These are phyloP conservation scores for Xylaria cubensis DNA, from an alignment of 495 filamentous ascomycete genomes.

Conservation along the genomic window DNA sequence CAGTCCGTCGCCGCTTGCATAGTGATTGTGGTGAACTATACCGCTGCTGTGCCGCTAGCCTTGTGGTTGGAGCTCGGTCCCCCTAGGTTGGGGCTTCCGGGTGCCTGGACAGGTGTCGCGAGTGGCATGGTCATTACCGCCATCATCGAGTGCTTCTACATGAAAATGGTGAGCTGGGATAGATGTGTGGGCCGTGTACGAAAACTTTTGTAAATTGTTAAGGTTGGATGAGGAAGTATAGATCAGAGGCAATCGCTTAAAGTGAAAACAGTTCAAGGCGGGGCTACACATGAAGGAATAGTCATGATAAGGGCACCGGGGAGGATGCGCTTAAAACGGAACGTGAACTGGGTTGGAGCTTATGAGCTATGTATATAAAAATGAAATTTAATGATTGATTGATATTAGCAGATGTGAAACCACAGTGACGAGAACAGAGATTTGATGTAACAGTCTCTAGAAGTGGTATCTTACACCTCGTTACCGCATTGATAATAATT, in stretches of 20 bases:
- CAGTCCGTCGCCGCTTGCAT: constrained; percentile 79
- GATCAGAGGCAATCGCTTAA: background rate
- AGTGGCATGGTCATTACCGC: constrained; percentile 58
- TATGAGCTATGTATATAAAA: constrained; percentile 4
- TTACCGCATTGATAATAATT: background rate
- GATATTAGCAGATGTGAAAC: background rate
- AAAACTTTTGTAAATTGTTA: background rate
- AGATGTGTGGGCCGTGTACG: constrained; percentile 34
- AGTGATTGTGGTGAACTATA: constrained; percentile 74
- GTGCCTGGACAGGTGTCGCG: constrained; percentile 72
- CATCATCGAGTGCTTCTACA: constrained; percentile 36
- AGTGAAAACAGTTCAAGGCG: background rate
- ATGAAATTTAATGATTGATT: background rate
- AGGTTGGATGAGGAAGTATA: background rate
- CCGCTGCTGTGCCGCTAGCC: constrained; percentile 74
- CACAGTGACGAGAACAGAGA: background rate
- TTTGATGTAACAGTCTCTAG: background rate
- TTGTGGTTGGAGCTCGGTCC: constrained; percentile 66
- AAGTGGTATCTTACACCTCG: background rate
- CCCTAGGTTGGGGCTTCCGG: constrained; percentile 63
- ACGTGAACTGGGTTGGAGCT: background rate
- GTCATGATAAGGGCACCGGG: background rate
- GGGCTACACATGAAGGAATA: background rate
- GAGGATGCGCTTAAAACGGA: background rate
- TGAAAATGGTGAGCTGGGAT: constrained; percentile 38